Conservation (phyloP, 441 rosid species). For the Arabidopsis lyrata region DNA sequence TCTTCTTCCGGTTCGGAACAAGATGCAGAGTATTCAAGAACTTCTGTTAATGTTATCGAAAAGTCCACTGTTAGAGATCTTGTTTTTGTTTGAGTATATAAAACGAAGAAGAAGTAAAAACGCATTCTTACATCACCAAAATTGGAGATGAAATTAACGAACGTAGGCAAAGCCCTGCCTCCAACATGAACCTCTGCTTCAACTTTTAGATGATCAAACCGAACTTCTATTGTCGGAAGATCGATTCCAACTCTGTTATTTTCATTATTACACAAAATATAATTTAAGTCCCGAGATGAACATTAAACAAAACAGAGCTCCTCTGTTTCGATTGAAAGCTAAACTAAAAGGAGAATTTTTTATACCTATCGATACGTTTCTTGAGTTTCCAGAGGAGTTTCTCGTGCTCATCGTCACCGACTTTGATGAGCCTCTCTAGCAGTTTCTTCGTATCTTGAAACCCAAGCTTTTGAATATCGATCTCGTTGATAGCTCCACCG, state of each 20-base stretch:
- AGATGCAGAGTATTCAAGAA: constrained; percentile 53
- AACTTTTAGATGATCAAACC: constrained; percentile 65
- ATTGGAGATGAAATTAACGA: constrained; percentile 50
- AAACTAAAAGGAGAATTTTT: neutral
- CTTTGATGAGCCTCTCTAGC: constrained; percentile 58
- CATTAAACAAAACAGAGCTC: constrained; percentile 27
- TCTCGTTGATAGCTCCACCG: constrained; percentile 38
- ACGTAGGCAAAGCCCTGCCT: constrained; percentile 69
- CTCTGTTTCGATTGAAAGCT: constrained; percentile 11
- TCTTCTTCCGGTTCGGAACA: constrained; percentile 62
- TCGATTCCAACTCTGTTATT: constrained; percentile 63
- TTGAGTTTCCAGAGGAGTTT: constrained; percentile 67
- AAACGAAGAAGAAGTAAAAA: neutral
- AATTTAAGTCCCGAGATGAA: neutral
- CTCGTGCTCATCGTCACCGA: constrained; percentile 69
- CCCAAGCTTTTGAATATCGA: constrained; percentile 58
- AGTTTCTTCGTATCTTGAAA: constrained; percentile 55
- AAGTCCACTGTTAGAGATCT: neutral
- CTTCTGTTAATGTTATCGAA: constrained; percentile 42
- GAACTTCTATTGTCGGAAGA: constrained; percentile 69
- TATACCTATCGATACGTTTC: constrained; percentile 65
- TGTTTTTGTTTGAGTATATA: neutral
- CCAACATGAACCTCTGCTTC: constrained; percentile 70
- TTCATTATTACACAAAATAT: constrained; percentile 1
- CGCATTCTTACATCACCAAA: constrained; percentile 53